Percentiles rank a stretch among this genome's conserved stretches.
Evolutionary conservation across 148 eudicot species (phyloP).

Genomic region (Chenopodium quinoa): DNA sequence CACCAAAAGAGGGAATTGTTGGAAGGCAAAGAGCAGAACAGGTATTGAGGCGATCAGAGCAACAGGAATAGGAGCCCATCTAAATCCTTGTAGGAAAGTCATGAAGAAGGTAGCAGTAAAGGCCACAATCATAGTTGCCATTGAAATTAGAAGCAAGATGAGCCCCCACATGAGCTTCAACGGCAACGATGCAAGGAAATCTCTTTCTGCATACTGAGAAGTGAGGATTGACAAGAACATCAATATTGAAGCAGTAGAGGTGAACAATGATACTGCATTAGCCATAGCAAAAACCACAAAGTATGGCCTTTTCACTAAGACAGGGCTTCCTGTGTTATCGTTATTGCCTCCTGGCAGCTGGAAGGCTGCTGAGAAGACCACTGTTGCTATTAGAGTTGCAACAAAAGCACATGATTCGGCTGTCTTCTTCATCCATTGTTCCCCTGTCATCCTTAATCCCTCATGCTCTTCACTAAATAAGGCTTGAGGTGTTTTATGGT

Average conservation of each 20-base stretch:
- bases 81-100: conserved; percentile 6
- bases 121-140: conserved; percentile 31
- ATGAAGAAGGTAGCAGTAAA: conserved; percentile 21
- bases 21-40: conserved; percentile 10
- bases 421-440: conserved; percentile 28
- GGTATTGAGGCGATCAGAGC: conserved; percentile 18
- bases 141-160: conserved; percentile 24
- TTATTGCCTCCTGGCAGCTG: conserved; percentile 21
- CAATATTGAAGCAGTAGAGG: conserved; percentile 27
- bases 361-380: conserved; percentile 25
- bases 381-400: conserved; percentile 23
- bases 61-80: conserved; percentile 9
- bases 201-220: conserved; percentile 24
- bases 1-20: conserved; percentile 16
- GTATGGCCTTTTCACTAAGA: conserved; percentile 1
- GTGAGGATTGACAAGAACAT: conserved; percentile 32
- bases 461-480: conserved; percentile 25
- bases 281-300: conserved; percentile 21
- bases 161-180: conserved; percentile 27
- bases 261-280: conserved; percentile 30
- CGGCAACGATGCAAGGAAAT: conserved; percentile 28
- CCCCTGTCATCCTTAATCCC: conserved; percentile 15
- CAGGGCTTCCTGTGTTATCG: conserved; percentile 13
- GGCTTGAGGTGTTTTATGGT: conserved; percentile 15
- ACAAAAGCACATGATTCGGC: conserved; percentile 26